A percentile compares a stretch with the other conserved stretches of the same genome.
Conservation (phyloP, 495 filamentous ascomycete species). For the Mycothermus thermophilus region DNA sequence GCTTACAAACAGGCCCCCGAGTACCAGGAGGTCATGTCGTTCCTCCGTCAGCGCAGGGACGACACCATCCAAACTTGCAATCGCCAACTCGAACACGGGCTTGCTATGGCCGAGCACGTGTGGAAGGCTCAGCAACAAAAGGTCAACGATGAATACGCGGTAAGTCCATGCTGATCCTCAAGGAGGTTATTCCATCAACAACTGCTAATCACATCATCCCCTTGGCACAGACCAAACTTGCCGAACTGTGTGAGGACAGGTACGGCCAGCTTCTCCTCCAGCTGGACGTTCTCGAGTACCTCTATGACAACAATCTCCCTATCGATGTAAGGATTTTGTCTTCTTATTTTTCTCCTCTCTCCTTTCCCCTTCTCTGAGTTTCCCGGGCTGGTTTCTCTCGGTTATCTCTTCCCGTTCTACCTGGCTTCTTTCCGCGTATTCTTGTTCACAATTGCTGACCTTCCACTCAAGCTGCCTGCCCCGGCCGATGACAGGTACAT, state of each 20-base stretch:
- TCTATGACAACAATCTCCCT: conserved; percentile 23
- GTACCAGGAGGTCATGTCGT: conserved; percentile 12
- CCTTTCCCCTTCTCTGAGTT: too few relatives aligned
- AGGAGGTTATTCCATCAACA: too few relatives aligned
- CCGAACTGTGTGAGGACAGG: conserved; percentile 22
- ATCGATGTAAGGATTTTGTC: conserved; percentile 31
- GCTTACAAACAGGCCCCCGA: conserved; percentile 21
- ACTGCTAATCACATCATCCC: background rate
- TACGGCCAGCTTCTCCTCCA: conserved; percentile 22
- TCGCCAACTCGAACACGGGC: conserved; percentile 7
- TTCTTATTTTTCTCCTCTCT: too few relatives aligned
- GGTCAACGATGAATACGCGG: conserved; percentile 5
- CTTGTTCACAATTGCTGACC: too few relatives aligned
- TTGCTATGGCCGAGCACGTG: conserved; percentile 10
- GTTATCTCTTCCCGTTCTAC: background rate
- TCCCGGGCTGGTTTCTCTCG: too few relatives aligned
- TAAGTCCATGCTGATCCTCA: too few relatives aligned
- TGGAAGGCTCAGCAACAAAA: conserved; percentile 7
- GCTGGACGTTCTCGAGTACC: conserved; percentile 21
- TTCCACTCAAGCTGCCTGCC: conserved; percentile 20
- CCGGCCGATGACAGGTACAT: conserved; percentile 16
- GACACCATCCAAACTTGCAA: conserved; percentile 11
- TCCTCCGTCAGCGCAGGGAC: conserved; percentile 21
- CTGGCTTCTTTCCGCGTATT: conserved; percentile 3
- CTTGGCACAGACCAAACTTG: conserved; percentile 10